Conservation (phyloP, 2,329 filamentous ascomycete genomes). For the Paracorniculantispora psalliotae region DNA sequence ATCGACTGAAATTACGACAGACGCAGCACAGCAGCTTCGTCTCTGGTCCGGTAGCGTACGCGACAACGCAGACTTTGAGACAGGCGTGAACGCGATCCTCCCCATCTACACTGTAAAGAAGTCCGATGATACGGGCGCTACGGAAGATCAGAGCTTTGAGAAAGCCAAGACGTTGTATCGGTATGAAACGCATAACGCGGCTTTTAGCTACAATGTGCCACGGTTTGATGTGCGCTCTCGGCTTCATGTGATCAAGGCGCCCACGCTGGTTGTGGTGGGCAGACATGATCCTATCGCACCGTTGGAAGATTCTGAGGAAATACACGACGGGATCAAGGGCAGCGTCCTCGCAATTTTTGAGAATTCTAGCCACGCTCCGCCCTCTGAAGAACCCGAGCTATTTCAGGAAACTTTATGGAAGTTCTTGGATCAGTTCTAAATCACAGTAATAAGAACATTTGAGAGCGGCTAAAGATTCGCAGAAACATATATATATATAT, state of each 20-base stretch:
- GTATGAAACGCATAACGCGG: constrained; percentile 22
- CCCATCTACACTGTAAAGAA: constrained; percentile 18
- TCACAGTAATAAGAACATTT: too few relatives aligned
- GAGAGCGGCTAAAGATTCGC: not conserved
- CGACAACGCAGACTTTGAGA: constrained; percentile 18
- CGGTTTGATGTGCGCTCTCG: constrained; percentile 20
- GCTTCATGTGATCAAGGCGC: constrained; percentile 17
- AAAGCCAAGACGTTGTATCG: constrained; percentile 5
- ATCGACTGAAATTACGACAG: constrained; percentile 15
- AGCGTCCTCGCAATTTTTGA: constrained; percentile 21
- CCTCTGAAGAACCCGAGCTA: constrained; percentile 18
- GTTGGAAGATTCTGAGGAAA: constrained; percentile 19
- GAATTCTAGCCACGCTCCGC: constrained; percentile 19
- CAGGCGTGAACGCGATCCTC: constrained; percentile 17
- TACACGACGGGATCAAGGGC: constrained; percentile 15
- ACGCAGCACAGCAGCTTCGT: constrained; percentile 18
- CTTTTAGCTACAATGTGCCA: constrained; percentile 19
- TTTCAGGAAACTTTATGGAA: constrained; percentile 14
- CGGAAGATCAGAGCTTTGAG: not conserved
- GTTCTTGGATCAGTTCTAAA: constrained; percentile 5
- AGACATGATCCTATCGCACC: constrained; percentile 20
- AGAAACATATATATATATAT: not conserved
- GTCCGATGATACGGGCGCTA: not conserved
- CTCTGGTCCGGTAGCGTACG: constrained; percentile 18
- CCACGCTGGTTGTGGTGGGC: constrained; percentile 20